Evolutionary conservation across 148 eudicot species (phyloP), one percentile per base, ranked within the genome.

Genomic region (Vaccinium macrocarpon): DNA sequence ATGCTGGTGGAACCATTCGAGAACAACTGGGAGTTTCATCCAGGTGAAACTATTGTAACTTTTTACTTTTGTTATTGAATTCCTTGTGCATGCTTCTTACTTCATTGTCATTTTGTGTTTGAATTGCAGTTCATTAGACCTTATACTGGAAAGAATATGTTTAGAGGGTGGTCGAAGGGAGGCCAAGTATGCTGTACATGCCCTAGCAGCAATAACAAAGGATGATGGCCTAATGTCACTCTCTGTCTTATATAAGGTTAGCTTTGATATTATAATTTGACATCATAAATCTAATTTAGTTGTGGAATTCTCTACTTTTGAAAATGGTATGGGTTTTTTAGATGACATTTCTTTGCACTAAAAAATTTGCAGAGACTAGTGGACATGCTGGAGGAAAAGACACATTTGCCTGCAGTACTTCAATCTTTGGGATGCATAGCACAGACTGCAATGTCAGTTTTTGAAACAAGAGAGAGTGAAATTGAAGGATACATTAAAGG

Each of bases 151-250:
- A 90, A 91, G 94, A 78, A 89, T 94, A 72, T 97, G 99, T 88
- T 87, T 95, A 80, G 99, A 97, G 89, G 99, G 99, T 77, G 94
- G 94, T 79, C 85, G 99, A 71, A 94, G 96, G 90, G 98, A 95
- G 93, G 99, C 98, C 64, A 97, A 97, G 87, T 94, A 97, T 91
- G 98, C 99, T 86, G 98, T 97, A 80, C 96, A 97, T 85, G 98
- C 99, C 80, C 92, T 97, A 84, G 98, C 98, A 56, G 94, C 97
- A 56, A 94, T 97, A 80, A 97, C 98, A 59, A 97, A 95, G 89
- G 99, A 97, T 88, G 98, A 93, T 84, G 99, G 99, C 27, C 95
- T 97, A 68, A 90, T 87, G 88, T 95, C 99, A 59, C 93, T 97
- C 51, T 97, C 99, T 87, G 99, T 97, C 59, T 91, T 97, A 52